phyloP scores from a whole-genome alignment of 371 early-diverging fungal genomes.

The Apophysomyces variabilis region DNA sequence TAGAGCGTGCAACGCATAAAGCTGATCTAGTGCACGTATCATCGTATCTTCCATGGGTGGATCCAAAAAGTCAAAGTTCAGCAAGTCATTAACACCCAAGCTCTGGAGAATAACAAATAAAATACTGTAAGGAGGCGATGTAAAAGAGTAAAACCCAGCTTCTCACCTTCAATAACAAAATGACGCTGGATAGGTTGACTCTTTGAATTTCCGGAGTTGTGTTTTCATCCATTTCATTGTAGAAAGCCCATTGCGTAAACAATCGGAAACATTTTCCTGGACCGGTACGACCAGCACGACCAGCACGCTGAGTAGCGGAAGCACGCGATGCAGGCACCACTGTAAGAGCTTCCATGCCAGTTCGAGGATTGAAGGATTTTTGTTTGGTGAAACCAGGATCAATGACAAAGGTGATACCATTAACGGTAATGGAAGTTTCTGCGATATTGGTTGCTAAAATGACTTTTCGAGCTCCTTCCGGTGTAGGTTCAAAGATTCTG shows the following conservation, averaged over 20 bases:
- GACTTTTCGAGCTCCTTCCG: constrained; percentile 94
- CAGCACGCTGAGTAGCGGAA: constrained; percentile 97
- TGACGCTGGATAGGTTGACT: constrained; percentile 90
- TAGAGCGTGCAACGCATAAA: constrained; percentile 96
- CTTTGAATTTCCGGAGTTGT: constrained; percentile 97
- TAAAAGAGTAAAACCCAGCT: too few relatives aligned
- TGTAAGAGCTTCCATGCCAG: constrained; percentile 96
- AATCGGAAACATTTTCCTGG: constrained; percentile 98
- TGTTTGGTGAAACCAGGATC: constrained; percentile 97
- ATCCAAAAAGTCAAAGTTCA: constrained; percentile 98
- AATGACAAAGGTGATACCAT: constrained; percentile 84
- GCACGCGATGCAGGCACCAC: constrained; percentile 95
- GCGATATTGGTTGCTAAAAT: constrained; percentile 99
- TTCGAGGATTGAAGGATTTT: constrained; percentile 91
- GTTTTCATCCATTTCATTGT: constrained; percentile 93
- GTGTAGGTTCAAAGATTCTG: constrained; percentile 97
- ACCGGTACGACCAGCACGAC: constrained; percentile 97
- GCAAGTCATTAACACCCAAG: constrained; percentile 93
- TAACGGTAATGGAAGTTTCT: constrained; percentile 99
- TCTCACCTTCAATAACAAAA: constrained; percentile 86
- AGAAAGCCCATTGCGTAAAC: constrained; percentile 95
- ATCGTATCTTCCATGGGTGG: constrained; percentile 94
- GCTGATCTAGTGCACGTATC: constrained; percentile 90
- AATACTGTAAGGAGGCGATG: constrained; percentile 3
- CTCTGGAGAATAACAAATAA: constrained; percentile 44